Base-by-base conservation (phyloP, 2,329 filamentous ascomycete species). In the Cladosporium cucumerinum region DNA sequence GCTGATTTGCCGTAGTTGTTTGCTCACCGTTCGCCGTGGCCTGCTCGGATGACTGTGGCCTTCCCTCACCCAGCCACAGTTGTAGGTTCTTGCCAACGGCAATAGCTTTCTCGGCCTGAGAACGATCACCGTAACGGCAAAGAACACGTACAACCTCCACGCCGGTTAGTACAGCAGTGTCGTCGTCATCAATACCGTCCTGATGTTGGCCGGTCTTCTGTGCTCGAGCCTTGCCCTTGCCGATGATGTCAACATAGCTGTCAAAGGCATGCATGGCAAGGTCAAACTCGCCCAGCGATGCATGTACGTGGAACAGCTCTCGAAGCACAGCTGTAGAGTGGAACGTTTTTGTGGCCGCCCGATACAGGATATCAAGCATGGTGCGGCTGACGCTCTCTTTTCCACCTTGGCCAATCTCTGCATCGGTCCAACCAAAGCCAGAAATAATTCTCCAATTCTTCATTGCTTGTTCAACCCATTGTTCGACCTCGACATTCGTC, bases 251-350 rank as follows among this genome's bases (percentile, higher is more conserved):
- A 43, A 96, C 82, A 76, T 98, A 99, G 0, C 93, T 93, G 75
- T 96, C 90, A 68, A 97, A 91, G 0, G 95, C 91, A 74, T 93
- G 93, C 76, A 96, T 88, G 1, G 93, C 93, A 57, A 98, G 81
- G 64, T 97, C 92, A 69, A 97, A 98, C 71, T 99, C 94, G 10
- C 93, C 92, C 21, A 97, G 82, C 2, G 92, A 86, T 21, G 94
- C 83, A 76, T 99, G 95, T 1, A 97, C 89, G 12, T 87, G 89
- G 74, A 98, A 98, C 0, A 99, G 83, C 72, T 93, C 87, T 65
- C 94, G 86, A 32, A 99, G 81, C 67, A 98, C 91, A 11, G 92
- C 82, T 1, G 94, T 96, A 1, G 95, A 99, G 78, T 99, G 95
- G 73, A 95, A 99, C 0, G 93, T 97, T 77, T 95, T 97, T 11